Evolutionary conservation across 306 rosid species (phyloP), one percentile per base, ranked within the genome.

Genomic region (Adenanthera pavonina): DNA sequence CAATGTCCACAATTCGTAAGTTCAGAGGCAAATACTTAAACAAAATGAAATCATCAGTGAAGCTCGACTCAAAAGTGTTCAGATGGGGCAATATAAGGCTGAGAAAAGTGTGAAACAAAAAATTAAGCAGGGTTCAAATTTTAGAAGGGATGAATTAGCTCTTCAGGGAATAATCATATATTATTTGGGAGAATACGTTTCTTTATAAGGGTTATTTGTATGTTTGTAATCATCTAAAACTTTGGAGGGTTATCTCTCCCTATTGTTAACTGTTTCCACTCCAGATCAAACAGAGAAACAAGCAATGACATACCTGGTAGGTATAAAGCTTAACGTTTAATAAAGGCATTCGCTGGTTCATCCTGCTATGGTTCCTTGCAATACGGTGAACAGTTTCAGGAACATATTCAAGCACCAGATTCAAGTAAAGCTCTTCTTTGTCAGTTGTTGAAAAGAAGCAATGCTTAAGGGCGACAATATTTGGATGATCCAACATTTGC

Each of bases 401-500:
- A 67, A 92, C 91, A 87, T 91, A 91, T 70, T 91, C 95, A 92
- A 91, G 90, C 17, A 91, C 95, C 85, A 91, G 75, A 84, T 91
- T 91, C 72, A 91, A 92, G 79, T 88, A 91, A 67, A 91, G 88
- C 65, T 91, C 93, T 52, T 89, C 84, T 72, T 82, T 89, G 80
- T 83, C 85, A 46, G 95, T 89, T 12, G 95, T 88, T 70, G 95
- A 91, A 78, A 91, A 91, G 89, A 91, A 91, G 72, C 92, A 89
- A 85, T 91, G 95, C 89, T 82, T 91, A 78, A 91, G 67, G 54
- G 89, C 87, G 61, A 92, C 87, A 65, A 91, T 92, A 79, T 92
- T 92, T 5, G 95, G 91, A 88, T 92, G 97, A 82, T 91, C 92
- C 90, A 92, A 90, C 83, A 88, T 82, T 33, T 94, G 95, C 97